These are phyloP conservation scores for Amoeboaphelidium protococcarum DNA, from an alignment of 371 early-diverging fungal genomes.

Conservation along the genomic window DNA sequence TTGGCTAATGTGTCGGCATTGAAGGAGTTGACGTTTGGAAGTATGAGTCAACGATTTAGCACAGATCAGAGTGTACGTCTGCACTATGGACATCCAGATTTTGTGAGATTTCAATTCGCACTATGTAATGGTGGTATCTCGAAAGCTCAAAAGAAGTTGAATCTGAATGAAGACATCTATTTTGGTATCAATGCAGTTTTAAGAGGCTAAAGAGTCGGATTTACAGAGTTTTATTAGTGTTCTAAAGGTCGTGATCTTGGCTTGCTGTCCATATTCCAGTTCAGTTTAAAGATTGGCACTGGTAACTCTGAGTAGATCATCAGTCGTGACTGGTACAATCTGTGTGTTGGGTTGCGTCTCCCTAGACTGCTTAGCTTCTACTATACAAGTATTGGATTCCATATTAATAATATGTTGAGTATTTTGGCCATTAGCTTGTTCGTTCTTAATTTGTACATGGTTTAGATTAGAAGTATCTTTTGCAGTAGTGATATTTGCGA, in stretches of 20 bases:
- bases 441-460: too few species aligned
- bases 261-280: conserved; percentile 40
- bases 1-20: conserved; percentile 73
- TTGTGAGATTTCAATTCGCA: conserved; percentile 65
- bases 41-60: conserved; percentile 59
- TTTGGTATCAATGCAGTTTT: conserved; percentile 70
- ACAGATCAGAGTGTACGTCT: conserved; percentile 23
- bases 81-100: conserved; percentile 80
- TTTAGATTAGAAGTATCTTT: conserved; percentile 40
- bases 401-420: conserved; percentile 67
- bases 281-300: conserved; percentile 66
- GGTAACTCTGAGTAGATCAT: conserved; percentile 83
- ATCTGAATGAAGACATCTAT: conserved; percentile 76
- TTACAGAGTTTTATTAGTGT: conserved; percentile 71
- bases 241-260: conserved; percentile 81
- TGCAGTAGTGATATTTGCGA: conserved; percentile 34
- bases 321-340: conserved; percentile 61
- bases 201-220: conserved; percentile 64
- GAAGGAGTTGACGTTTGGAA: conserved; percentile 70
- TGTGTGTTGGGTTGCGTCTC: conserved; percentile 51
- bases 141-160: conserved; percentile 71
- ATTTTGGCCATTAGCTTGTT: conserved; percentile 61
- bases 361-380: conserved; percentile 67
- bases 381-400: conserved; percentile 72
- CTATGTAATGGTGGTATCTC: conserved; percentile 22